phyloP scores from a whole-genome alignment of 1,284 basidiomycete species.

The Peniophora sp. region DNA sequence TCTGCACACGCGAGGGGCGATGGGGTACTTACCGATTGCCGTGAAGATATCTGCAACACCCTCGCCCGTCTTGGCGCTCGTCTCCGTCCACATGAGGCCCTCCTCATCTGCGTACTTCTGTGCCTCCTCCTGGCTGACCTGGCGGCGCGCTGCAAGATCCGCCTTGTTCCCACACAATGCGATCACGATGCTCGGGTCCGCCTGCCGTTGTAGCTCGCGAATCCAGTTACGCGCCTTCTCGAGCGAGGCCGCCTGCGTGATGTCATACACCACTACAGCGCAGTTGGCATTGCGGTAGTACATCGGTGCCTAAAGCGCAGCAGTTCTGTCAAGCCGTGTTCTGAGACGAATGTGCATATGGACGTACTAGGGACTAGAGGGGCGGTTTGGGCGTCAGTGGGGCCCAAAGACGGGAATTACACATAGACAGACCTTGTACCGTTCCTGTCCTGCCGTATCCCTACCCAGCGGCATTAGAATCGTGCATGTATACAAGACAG shows the following conservation, averaged over 20 bases:
- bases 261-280: constrained; percentile 83
- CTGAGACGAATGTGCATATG: constrained; percentile 5
- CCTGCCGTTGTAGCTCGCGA: constrained; percentile 92
- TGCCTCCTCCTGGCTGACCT: constrained; percentile 79
- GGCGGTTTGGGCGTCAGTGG: constrained; percentile 7
- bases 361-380: constrained; percentile 53
- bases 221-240: constrained; percentile 98
- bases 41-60: constrained; percentile 88
- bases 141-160: constrained; percentile 77
- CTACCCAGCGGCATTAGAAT: constrained; percentile 27
- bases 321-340: constrained; percentile 2
- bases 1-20: constrained; percentile 3
- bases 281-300: constrained; percentile 89
- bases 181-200: constrained; percentile 94
- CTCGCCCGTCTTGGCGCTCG: constrained; percentile 90
- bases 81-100: constrained; percentile 92
- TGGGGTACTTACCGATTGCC: constrained; percentile 59
- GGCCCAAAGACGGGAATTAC: constrained; percentile 6
- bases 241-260: constrained; percentile 80
- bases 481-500: constrained; percentile 6
- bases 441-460: constrained; percentile 91
- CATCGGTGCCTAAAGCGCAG: constrained; percentile 69
- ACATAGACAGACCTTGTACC: constrained; percentile 66
- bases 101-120: constrained; percentile 94
- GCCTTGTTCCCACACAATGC: constrained; percentile 95